Evolutionary conservation across 805 yeast genomes (phyloP), one percentile per base, ranked within the genome.

Genomic region (Yarrowia hollandica): DNA sequence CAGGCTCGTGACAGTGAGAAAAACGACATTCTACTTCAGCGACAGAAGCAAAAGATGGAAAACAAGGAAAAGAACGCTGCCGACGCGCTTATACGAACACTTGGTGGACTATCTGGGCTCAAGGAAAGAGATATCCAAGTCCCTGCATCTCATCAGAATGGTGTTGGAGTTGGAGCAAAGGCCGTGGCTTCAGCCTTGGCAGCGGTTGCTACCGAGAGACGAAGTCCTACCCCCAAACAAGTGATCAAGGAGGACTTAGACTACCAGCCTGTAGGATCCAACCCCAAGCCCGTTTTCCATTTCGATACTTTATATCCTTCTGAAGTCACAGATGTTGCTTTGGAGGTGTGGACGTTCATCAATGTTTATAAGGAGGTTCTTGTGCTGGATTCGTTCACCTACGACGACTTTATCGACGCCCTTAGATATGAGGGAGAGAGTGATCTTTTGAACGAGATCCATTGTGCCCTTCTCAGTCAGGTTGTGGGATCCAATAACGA

Each of bases 271-370:
- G 55, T 19, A 10, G 59, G 42, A 1, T 7, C 15, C 21, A 21
- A 46, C 14, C 48, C 48, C 19, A 60, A 59, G 44, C 60, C 63
- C 5, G 42, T 25, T 11, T 42, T 60, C 15, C 61, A 61, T 35
- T 16, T 35, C n/a, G 60, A 61, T 8, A 14, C 37, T 10, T 10
- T 44, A 4, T 38, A 60, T 16, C 41, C 33, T 5, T 25, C 42
- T 6, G 64, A 62, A 5, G 35, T 62, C n/a, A 61, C 68, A 8
- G 68, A 73, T 16, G 39, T 61, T 11, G 55, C 71, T 21, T 62
- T 90, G 21, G 91, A 88, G 65, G 69, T 79, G 3, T 90, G 96
- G 96, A 75, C 81, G 1, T 90, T 89, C 66, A 70, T 88, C 25
- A 88, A 88, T 68, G 78, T 87, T 54, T 89, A 84, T 69, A 81